These are phyloP conservation scores for Omphalotus guepiniiformis DNA, from an alignment of 768 basidiomycete genomes.

Conservation along the genomic window DNA sequence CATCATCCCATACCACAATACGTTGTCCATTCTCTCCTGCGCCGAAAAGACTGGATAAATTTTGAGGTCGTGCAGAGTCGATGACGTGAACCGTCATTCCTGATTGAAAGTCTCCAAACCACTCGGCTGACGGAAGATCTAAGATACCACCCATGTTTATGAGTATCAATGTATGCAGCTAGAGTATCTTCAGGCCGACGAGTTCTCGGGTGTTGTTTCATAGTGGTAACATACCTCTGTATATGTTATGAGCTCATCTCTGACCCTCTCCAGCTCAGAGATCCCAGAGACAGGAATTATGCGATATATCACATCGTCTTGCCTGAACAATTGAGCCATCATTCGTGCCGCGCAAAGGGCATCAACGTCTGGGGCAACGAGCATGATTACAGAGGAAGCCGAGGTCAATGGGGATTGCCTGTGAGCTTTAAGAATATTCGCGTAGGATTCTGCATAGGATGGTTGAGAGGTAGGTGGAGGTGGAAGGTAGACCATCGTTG, in stretches of 20 bases:
- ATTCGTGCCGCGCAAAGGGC: conserved; percentile 88
- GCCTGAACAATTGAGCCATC: conserved; percentile 83
- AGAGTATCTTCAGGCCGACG: conserved; percentile 2
- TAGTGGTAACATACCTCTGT: conserved; percentile 54
- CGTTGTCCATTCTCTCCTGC: conserved; percentile 62
- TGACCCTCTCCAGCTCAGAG: conserved; percentile 63
- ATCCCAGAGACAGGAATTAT: conserved; percentile 88
- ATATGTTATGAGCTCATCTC: conserved; percentile 60
- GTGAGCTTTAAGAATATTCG: conserved; percentile 64
- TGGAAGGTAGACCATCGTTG: conserved; percentile 59
- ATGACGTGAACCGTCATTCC: conserved; percentile 83
- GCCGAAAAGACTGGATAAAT: conserved; percentile 81
- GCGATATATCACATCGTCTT: conserved; percentile 91
- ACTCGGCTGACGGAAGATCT: conserved; percentile 68
- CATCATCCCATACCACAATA: conserved; percentile 92
- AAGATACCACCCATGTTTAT: conserved; percentile 89
- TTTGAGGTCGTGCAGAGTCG: conserved; percentile 89
- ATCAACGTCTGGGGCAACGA: conserved; percentile 90
- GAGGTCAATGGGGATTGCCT: conserved; percentile 71
- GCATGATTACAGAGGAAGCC: conserved; percentile 79
- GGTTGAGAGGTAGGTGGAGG: conserved; percentile 57
- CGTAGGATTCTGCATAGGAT: conserved; percentile 74
- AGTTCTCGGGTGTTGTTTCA: too few species aligned
- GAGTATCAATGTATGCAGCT: conserved; percentile 88
- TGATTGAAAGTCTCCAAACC: conserved; percentile 70